Base-by-base conservation (phyloP, 495 filamentous ascomycete species). In the Cercophora newfieldiana region DNA sequence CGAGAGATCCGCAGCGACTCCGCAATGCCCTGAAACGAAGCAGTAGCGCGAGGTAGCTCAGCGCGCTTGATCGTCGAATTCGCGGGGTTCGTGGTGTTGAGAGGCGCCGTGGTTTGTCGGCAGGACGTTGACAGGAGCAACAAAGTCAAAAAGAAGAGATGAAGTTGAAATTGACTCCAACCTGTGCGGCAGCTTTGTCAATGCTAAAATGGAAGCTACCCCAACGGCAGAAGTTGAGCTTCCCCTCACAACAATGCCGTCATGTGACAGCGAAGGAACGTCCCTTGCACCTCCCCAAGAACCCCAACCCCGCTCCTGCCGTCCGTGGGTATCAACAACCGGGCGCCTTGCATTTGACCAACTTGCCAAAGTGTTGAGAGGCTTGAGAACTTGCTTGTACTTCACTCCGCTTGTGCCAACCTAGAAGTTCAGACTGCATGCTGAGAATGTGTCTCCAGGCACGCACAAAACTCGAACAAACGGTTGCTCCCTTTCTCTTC, bases 121-220 rank as follows among this genome's bases (percentile, higher is more conserved):
- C 18, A 30, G 25, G 28, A 28, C 18, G 55, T 44, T 19, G 10
- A 21, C 18, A n/a, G 29, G 21, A 3, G 14, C 12, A 24, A 22
- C 26, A 18, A 31, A 29, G 25, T 19, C 1, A 19, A 30, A 47
- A 33, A 55, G 65, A 67, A 51, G 65, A 63, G 59, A 25, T 67
- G 65, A 63, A 63, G 65, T 67, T 59, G 53, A 67, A 67, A 58
- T 62, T 58, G 63, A 53, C 50, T 63, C 37, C 31, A 30, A 5
- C 18, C 26, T 10, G 19, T 58, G 26, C n/a, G n/a, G n/a, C n/a
- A 16, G 14, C 29, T 14, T 53, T 3, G 29, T 37, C 30, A 24
- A 19, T 18, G 29, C 57, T 16, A 60, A 60, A 60, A 60, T 30
- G 24, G 29, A 28, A 51, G 59, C 59, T 61, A 61, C 59, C 59